Conservation (phyloP, 2,329 filamentous ascomycete genomes). For the Monilinia polystroma region DNA sequence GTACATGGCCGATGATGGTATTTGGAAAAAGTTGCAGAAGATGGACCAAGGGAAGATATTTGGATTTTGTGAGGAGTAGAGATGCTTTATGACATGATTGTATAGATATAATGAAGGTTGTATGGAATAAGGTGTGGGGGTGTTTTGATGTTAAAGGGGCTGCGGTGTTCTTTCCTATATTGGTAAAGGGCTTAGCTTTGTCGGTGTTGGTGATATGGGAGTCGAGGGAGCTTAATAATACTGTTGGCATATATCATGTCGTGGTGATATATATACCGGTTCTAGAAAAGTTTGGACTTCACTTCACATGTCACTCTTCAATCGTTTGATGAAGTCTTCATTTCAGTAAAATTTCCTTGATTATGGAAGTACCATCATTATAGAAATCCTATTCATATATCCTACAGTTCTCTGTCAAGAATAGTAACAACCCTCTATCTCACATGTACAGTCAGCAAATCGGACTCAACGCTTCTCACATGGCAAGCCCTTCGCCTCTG, state of each 20-base stretch:
- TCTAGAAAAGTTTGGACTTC: not conserved
- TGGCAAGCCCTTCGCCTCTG: not conserved
- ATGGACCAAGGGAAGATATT: constrained; percentile 49
- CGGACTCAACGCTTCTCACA: not conserved
- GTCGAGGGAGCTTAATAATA: not conserved
- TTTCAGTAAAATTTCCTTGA: not conserved
- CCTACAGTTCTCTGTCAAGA: not conserved
- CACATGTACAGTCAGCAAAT: not conserved
- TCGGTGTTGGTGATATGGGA: not conserved
- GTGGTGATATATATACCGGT: not conserved
- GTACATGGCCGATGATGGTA: constrained; percentile 54
- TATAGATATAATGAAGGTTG: not conserved
- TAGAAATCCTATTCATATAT: not conserved
- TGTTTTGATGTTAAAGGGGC: not conserved
- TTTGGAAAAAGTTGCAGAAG: constrained; percentile 52
- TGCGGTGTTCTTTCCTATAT: not conserved
- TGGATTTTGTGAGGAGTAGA: constrained; percentile 49
- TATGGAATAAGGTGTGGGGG: not conserved
- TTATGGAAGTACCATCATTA: not conserved
- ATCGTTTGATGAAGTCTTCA: not conserved
- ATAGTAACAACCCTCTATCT: too few relatives aligned
- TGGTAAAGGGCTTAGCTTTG: not conserved
- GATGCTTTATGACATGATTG: constrained; percentile 38
- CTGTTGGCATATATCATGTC: not conserved
- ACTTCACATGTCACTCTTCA: not conserved